A percentile compares a stretch with the other conserved stretches of the same genome.
Evolutionary conservation across 257 asterid genomes (phyloP).

Genomic region (Lantana camara): DNA sequence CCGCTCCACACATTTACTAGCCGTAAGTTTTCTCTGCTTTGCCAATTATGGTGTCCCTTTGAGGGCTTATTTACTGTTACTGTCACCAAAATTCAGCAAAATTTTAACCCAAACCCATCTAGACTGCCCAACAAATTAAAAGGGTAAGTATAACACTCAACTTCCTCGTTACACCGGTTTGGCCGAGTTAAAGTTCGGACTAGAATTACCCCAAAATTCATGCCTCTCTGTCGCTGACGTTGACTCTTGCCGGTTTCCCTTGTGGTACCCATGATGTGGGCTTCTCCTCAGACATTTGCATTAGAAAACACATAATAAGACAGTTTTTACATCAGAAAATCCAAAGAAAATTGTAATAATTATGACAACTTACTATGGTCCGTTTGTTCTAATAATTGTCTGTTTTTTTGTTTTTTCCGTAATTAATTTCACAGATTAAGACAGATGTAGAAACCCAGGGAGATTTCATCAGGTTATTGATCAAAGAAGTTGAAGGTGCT

Average conservation of each 20-base stretch:
- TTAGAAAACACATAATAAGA: constrained; percentile 53
- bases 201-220: too few species aligned
- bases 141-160: too few species aligned
- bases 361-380: constrained; percentile 35
- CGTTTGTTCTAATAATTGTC: not conserved
- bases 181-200: too few species aligned
- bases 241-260: constrained; percentile 45
- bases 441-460: constrained; percentile 96
- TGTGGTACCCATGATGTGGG: constrained; percentile 32
- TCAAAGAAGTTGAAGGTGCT: constrained; percentile 89
- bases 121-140: too few species aligned
- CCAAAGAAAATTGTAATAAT: constrained; percentile 6
- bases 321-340: constrained; percentile 55
- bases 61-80: constrained; percentile 32
- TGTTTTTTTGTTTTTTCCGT: not conserved
- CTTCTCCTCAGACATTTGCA: constrained; percentile 42
- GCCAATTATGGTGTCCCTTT: constrained; percentile 8
- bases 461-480: constrained; percentile 85
- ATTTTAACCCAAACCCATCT: too few species aligned
- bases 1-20: constrained; percentile 92
- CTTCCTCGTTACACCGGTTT: too few species aligned
- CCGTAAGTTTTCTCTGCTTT: constrained; percentile 52
- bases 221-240: constrained; percentile 45
- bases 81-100: too few species aligned
- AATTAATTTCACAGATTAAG: constrained; percentile 64